Evolutionary conservation across 805 yeast species (phyloP).

Genomic region (Maudiozyma serrabonitensis): DNA sequence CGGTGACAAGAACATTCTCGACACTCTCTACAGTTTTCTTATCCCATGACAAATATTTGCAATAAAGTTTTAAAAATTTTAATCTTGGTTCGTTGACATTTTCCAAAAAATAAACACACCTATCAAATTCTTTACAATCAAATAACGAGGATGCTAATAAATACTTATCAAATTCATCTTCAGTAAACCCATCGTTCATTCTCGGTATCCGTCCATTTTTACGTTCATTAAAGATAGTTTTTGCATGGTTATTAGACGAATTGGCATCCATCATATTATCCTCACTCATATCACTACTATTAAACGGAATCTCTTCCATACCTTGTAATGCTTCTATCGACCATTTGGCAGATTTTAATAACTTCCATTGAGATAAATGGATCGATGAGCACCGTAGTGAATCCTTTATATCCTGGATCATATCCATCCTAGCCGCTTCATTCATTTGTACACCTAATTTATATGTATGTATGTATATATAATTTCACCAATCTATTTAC

Average conservation of each 20-base stretch:
- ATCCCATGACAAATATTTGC: conserved; percentile 69
- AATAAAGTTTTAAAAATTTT: conserved; percentile 57
- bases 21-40: conserved; percentile 59
- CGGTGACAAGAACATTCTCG: conserved; percentile 50
- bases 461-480: too few relatives aligned
- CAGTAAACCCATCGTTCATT: conserved; percentile 9
- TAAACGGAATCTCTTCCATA: conserved; percentile 20
- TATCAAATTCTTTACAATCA: conserved; percentile 73
- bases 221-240: conserved; percentile 6
- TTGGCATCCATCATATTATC: conserved; percentile 19
- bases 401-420: conserved; percentile 11
- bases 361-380: conserved; percentile 45
- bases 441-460: not conserved
- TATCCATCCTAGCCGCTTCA: not conserved
- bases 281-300: not conserved
- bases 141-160: conserved; percentile 64
- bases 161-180: conserved; percentile 37
- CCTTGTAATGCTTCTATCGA: conserved; percentile 73
- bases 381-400: conserved; percentile 34
- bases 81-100: conserved; percentile 39
- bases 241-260: conserved; percentile 9
- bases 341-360: conserved; percentile 74
- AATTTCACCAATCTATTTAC: too few relatives aligned
- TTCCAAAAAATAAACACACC: conserved; percentile 55
- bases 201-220: not conserved